phyloP scores from a whole-genome alignment of 2,329 filamentous ascomycete species.

The Fusarium sp. region DNA sequence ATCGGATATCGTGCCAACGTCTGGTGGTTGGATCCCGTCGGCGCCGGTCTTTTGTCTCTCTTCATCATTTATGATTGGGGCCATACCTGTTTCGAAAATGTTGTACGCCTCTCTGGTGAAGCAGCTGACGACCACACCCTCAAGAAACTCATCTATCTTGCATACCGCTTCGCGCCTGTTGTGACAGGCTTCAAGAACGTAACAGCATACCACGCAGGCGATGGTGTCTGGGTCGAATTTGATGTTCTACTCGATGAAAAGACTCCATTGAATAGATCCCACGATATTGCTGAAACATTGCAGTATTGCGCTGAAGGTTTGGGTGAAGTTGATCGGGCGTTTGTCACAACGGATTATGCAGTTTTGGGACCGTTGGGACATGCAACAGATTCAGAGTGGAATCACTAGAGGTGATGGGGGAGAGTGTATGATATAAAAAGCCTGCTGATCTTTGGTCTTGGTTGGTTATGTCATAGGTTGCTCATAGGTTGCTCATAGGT shows the following conservation, averaged over 20 bases:
- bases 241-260: slow-evolving; percentile 49
- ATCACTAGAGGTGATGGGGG: slow-evolving; percentile 22
- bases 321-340: slow-evolving; percentile 49
- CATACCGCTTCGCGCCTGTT: slow-evolving; percentile 50
- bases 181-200: slow-evolving; percentile 51
- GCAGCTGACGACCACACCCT: slow-evolving; percentile 47
- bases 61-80: slow-evolving; percentile 79
- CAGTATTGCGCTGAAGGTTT: slow-evolving; percentile 52
- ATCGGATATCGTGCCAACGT: slow-evolving; percentile 67
- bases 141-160: slow-evolving; percentile 50
- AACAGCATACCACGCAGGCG: slow-evolving; percentile 51
- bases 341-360: slow-evolving; percentile 52
- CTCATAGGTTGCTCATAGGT: slow-evolving; percentile 1
- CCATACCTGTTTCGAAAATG: slow-evolving; percentile 58
- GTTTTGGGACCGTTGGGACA: slow-evolving; percentile 49
- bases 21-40: slow-evolving; percentile 75
- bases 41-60: slow-evolving; percentile 70
- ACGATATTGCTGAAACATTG: slow-evolving; percentile 51
- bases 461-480: slow-evolving; percentile 17
- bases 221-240: slow-evolving; percentile 52
- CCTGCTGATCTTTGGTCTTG: not conserved
- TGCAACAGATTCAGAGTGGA: slow-evolving; percentile 46
- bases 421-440: not conserved
- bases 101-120: slow-evolving; percentile 49
- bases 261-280: slow-evolving; percentile 48